Evolutionary conservation across 306 rosid species (phyloP), one percentile per base, ranked within the genome.

Genomic region (Cotoneaster glaucophyllus): DNA sequence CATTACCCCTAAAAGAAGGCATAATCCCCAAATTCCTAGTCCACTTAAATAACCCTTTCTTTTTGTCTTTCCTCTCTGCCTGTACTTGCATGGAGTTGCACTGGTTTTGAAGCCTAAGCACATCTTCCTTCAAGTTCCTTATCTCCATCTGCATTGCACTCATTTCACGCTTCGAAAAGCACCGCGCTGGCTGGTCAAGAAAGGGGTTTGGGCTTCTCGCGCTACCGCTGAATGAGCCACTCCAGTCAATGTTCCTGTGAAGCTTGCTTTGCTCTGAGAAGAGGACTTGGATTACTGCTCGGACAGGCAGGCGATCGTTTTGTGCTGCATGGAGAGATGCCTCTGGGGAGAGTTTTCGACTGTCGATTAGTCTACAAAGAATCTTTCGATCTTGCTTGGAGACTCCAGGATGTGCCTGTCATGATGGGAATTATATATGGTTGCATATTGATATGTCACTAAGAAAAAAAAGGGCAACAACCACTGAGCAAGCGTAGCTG

Each of bases 291-390:
- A 95, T 89, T 6, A 95, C 96, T 3, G 97, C 96, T 78, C 99
- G 87, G 6, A 95, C 93, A 0, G 99, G 97, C 41, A 95, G 79
- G n/a, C 99, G 81, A 50, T 95, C 99, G 76, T 95, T 95, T 67
- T 95, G 97, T 22, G 96, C 90, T 15, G 98, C 97, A 64, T 95
- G 98, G 48, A 92, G 82, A 70, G 97, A 90, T 3, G 97, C 98
- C 75, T 95, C 98, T 14, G 90, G 84, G 17, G 96, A 86, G 17
- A 95, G 92, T 73, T 95, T 95, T 28, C 96, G 79, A 82, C 91
- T 85, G 81, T 95, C 99, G 45, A 95, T 87, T 45, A 95, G 74
- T 58, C 81, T 82, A 39, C 99, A 92, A 1, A 95, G 81, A 31
- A 79, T 86, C 88, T 92, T 95, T 74, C 93, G 86, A 62, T 90